Percentiles rank a stretch among this genome's conserved stretches.
Evolutionary conservation across 139 green algal genomes (phyloP).

Genomic region (Edaphochlamys debaryana): DNA sequence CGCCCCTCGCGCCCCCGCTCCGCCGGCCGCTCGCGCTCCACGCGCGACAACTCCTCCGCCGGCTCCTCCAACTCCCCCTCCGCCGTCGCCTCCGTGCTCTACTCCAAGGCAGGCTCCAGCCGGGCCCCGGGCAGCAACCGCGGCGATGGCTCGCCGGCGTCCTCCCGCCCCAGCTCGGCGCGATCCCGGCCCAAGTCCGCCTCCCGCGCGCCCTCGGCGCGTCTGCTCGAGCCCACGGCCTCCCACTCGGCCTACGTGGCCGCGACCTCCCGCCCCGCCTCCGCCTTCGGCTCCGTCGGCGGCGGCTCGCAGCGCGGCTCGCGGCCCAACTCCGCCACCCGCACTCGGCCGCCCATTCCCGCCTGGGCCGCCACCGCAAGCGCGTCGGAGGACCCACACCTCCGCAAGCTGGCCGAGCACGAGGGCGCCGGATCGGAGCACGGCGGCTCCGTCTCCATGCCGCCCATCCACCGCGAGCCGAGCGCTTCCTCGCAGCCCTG

Average conservation of each 20-base stretch:
- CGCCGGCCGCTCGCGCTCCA: not conserved
- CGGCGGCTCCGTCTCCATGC: not conserved
- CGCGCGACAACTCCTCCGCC: not conserved
- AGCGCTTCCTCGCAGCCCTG: not conserved
- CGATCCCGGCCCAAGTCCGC: not conserved
- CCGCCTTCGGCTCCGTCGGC: not conserved
- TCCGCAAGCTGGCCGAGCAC: slow-evolving; percentile 7
- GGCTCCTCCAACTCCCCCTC: not conserved
- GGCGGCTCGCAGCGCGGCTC: not conserved
- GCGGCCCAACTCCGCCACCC: not conserved
- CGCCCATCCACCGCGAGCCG: slow-evolving; percentile 4
- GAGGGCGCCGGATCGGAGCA: not conserved
- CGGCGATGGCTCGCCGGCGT: not conserved
- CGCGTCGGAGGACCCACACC: slow-evolving; percentile 18
- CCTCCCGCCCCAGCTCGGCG: not conserved
- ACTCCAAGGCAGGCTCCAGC: not conserved
- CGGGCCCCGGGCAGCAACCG: not conserved
- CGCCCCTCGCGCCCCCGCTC: not conserved
- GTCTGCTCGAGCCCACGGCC: slow-evolving; percentile 5
- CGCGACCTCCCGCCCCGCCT: not conserved
- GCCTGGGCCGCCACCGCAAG: slow-evolving; percentile 6
- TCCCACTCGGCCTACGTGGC: slow-evolving; percentile 1
- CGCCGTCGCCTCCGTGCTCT: no score
- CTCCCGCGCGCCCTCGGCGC: not conserved
- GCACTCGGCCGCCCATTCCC: not conserved